A percentile compares a stretch with the other conserved stretches of the same genome.
Evolutionary conservation across 805 yeast genomes (phyloP).

Genomic region (Saturnispora gosingensis): DNA sequence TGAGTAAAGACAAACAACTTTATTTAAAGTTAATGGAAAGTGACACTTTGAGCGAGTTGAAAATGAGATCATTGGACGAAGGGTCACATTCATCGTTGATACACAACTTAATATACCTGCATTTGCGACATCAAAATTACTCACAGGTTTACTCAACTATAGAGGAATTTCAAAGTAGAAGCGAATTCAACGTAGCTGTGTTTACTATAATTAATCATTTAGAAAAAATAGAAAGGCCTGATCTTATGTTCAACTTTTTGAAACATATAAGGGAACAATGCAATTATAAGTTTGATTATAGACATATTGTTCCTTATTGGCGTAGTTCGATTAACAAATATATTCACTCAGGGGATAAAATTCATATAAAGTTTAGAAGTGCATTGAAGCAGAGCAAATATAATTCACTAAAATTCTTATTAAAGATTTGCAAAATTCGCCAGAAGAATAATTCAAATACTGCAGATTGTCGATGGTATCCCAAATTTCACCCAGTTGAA

Average conservation of each 20-base stretch:
- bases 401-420: constrained; percentile 8
- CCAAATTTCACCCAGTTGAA: constrained; percentile 7
- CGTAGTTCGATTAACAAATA: constrained; percentile 13
- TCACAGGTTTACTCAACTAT: constrained; percentile 7
- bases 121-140: constrained; percentile 15
- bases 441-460: constrained; percentile 1
- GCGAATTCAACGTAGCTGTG: constrained; percentile 7
- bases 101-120: constrained; percentile 14
- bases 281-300: constrained; percentile 13
- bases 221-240: constrained; percentile 15
- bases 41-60: constrained; percentile 10
- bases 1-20: constrained; percentile 6
- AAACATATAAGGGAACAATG: constrained; percentile 22
- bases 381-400: constrained; percentile 5
- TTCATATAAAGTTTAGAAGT: constrained; percentile 13
- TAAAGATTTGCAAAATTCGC: constrained; percentile 6
- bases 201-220: constrained; percentile 15
- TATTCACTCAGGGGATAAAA: constrained; percentile 16
- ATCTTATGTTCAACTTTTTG: constrained; percentile 16
- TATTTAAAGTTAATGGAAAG: constrained; percentile 12
- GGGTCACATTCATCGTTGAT: constrained; percentile 8
- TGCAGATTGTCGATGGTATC: constrained; percentile 4
- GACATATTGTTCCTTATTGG: constrained; percentile 18
- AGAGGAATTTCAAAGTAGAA: background rate
- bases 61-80: constrained; percentile 8